Evolutionary conservation across 2,329 filamentous ascomycete genomes (phyloP).

Genomic region (Gliomastix tumulicola): DNA sequence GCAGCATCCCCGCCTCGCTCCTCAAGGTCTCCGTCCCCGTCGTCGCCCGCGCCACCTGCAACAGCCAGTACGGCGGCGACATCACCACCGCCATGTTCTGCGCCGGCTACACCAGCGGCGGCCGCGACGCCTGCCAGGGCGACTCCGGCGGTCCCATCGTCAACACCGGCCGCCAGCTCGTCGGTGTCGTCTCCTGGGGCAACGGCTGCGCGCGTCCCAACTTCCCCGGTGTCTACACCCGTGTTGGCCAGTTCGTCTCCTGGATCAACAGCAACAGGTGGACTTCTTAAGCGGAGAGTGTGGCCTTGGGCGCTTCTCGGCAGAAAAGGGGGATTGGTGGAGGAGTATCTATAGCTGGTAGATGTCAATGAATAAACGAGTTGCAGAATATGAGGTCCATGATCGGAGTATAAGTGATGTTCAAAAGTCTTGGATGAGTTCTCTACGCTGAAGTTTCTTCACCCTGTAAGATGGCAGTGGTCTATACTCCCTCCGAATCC

Average conservation of each 20-base stretch:
- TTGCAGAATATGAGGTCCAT: no score
- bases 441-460: no score
- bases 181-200: conserved; percentile 22
- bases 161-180: conserved; percentile 10
- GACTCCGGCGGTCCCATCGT: conserved; percentile 23
- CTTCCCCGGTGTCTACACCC: conserved; percentile 17
- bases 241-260: conserved; percentile 13
- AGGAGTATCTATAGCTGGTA: no score
- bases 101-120: conserved; percentile 16
- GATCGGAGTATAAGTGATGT: no score
- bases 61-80: conserved; percentile 11
- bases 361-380: no score
- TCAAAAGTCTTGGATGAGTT: no score
- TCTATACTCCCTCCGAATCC: no score
- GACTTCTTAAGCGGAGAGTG: no score
- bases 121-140: conserved; percentile 21
- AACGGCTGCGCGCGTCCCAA: conserved; percentile 16
- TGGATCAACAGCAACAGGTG: conserved; percentile 18
- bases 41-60: conserved; percentile 17
- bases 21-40: conserved; percentile 20
- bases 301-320: no score
- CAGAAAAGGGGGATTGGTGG: no score
- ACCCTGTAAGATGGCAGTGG: no score
- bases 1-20: conserved; percentile 9
- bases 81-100: conserved; percentile 23